Base-by-base conservation (phyloP, 2,329 filamentous ascomycete species). In the Penicillium sp. region DNA sequence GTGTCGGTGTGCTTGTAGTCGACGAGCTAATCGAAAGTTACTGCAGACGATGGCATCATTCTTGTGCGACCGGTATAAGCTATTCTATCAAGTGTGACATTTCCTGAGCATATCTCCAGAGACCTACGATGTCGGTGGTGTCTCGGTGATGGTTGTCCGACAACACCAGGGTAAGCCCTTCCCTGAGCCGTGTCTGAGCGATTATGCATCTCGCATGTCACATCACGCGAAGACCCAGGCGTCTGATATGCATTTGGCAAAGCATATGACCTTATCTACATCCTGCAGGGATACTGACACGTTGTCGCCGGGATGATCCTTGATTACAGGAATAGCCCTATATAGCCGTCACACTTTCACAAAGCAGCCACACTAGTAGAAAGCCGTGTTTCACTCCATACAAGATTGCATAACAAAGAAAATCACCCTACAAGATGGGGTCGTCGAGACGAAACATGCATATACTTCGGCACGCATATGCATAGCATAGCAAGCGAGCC, bases 241-340 rank as follows among this genome's bases (percentile, higher is more conserved):
- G 43, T 31, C 35, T 39, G 5, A 42, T 40, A 35, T 54, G 56
- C 46, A 46, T 40, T 46, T 5, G 4, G 18, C 1, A 46, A 35
- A 44, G 46, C 54, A 56, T 52, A 51, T 57, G 56, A 58, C 50
- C 45, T 43, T 32, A 29, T 44, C 40, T 35, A 18, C 28, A 51
- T 48, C 46, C 36, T 54, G 50, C 23, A 46, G 44, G 46, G 47
- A 49, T 45, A 27, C 32, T 35, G 38, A 50, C 49, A 47, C 49
- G 46, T 38, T 34, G 22, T 24, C 35, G 13, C 35, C 18, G 22
- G 34, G 20, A 37, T 34, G 14, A 34, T 34, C 8, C 9, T 13
- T 9, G 9, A 16, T 32, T 20, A 10, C 31, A 20, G 8, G 14
- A 34, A 34, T 18, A 16, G 14, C 8, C 20, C 20, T 20, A 38